These are phyloP conservation scores for Sugiyamaella castrensis DNA, from an alignment of 1,139 yeast species.

Conservation along the genomic window DNA sequence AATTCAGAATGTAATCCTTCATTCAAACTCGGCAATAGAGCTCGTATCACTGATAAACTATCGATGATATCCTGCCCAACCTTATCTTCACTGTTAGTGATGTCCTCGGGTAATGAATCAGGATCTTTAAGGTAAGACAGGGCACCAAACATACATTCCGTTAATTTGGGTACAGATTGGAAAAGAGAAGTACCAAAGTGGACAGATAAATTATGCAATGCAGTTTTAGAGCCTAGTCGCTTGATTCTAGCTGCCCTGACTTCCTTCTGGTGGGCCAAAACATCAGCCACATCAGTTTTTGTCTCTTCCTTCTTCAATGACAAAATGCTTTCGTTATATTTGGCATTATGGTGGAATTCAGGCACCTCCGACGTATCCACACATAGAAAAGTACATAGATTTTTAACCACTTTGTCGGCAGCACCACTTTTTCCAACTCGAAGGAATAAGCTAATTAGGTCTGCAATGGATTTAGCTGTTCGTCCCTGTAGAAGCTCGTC, in stretches of 20 bases:
- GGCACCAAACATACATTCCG: slow-evolving; percentile 66
- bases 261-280: slow-evolving; percentile 59
- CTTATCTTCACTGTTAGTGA: slow-evolving; percentile 45
- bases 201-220: slow-evolving; percentile 53
- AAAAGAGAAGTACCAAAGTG: slow-evolving; percentile 57
- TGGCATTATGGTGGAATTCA: slow-evolving; percentile 71
- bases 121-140: slow-evolving; percentile 39
- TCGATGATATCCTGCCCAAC: slow-evolving; percentile 84
- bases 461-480: slow-evolving; percentile 67
- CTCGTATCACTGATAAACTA: slow-evolving; percentile 76
- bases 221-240: slow-evolving; percentile 75
- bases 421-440: slow-evolving; percentile 61
- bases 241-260: slow-evolving; percentile 74
- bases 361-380: slow-evolving; percentile 97
- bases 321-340: slow-evolving; percentile 55
- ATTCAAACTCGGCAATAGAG: slow-evolving; percentile 65
- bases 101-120: slow-evolving; percentile 37
- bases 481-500: slow-evolving; percentile 63
- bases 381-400: slow-evolving; percentile 88
- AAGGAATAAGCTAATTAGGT: slow-evolving; percentile 58
- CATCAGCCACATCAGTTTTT: slow-evolving; percentile 63
- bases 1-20: slow-evolving; percentile 50
- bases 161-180: slow-evolving; percentile 62
- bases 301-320: slow-evolving; percentile 81
- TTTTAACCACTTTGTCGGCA: slow-evolving; percentile 83